A percentile compares a stretch with the other conserved stretches of the same genome.
phyloP scores from a whole-genome alignment of 2,329 filamentous ascomycete genomes.

The Coleophoma eucalyptorum region DNA sequence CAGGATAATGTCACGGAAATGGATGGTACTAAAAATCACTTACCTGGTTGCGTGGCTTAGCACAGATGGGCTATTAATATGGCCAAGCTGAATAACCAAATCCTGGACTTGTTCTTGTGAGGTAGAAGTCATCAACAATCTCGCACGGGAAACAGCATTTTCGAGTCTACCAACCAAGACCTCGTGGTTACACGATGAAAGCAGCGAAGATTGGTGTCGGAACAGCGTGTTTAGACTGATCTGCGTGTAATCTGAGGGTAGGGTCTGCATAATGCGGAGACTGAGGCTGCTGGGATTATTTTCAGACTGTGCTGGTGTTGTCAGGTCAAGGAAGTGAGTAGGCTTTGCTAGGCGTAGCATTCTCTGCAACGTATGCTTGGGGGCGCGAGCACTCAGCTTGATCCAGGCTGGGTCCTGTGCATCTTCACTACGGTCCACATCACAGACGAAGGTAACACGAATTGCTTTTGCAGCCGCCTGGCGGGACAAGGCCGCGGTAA shows the following conservation, averaged over 20 bases:
- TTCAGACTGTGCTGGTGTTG: neutral
- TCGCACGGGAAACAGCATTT: neutral
- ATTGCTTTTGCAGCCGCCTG: neutral
- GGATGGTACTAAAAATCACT: too few species aligned
- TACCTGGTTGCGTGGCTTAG: neutral
- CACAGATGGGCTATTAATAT: neutral
- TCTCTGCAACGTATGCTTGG: neutral
- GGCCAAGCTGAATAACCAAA: conserved; percentile 1
- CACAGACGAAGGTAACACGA: neutral
- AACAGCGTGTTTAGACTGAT: neutral
- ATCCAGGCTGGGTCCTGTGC: neutral
- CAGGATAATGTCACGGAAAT: too few species aligned
- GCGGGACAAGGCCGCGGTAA: neutral
- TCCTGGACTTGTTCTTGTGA: neutral
- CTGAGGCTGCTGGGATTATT: neutral
- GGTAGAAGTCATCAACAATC: neutral
- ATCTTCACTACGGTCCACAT: neutral
- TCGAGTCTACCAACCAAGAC: neutral
- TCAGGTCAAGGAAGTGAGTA: neutral
- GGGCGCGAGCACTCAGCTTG: neutral
- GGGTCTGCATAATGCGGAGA: neutral
- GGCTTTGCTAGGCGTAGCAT: neutral
- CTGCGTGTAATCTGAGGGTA: neutral
- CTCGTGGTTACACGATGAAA: neutral
- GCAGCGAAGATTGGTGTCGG: neutral